A percentile compares a stretch with the other conserved stretches of the same genome.
Conservation (phyloP, 2,329 filamentous ascomycete species). For the Sporothrix globosa region DNA sequence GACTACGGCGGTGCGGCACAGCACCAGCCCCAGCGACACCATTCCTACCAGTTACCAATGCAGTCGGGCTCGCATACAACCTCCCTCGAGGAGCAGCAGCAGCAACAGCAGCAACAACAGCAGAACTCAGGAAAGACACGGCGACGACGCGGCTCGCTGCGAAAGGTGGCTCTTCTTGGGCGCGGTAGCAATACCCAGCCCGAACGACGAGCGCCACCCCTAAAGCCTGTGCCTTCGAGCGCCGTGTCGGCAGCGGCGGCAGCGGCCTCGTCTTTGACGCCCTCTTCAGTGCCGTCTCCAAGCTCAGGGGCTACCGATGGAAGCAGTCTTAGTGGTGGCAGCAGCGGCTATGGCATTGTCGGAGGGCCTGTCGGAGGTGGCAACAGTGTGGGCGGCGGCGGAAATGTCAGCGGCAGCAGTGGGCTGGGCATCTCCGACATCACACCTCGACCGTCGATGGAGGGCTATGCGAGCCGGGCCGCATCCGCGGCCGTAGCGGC, state of each 20-base stretch:
- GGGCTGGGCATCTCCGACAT: slow-evolving; percentile 53
- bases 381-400: slow-evolving; percentile 26
- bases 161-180: slow-evolving; percentile 83
- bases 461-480: slow-evolving; percentile 49
- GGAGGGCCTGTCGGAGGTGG: slow-evolving; percentile 31
- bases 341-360: not conserved
- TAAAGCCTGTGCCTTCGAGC: slow-evolving; percentile 5
- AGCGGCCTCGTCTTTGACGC: slow-evolving; percentile 7
- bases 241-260: slow-evolving; percentile 21
- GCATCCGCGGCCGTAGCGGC: slow-evolving; percentile 28
- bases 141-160: slow-evolving; percentile 78
- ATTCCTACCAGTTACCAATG: not conserved
- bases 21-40: not conserved
- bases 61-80: slow-evolving; percentile 36
- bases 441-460: slow-evolving; percentile 53
- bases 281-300: not conserved
- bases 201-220: slow-evolving; percentile 49
- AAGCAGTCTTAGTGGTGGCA: slow-evolving; percentile 25
- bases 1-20: not conserved
- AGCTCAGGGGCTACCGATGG: slow-evolving; percentile 25
- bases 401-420: slow-evolving; percentile 33
- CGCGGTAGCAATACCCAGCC: slow-evolving; percentile 62
- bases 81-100: slow-evolving; percentile 18
- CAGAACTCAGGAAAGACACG: slow-evolving; percentile 57
- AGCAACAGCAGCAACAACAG: slow-evolving; percentile 43